These are phyloP conservation scores for Lojkania enalia DNA, from an alignment of 2,329 filamentous ascomycete species.

Conservation along the genomic window DNA sequence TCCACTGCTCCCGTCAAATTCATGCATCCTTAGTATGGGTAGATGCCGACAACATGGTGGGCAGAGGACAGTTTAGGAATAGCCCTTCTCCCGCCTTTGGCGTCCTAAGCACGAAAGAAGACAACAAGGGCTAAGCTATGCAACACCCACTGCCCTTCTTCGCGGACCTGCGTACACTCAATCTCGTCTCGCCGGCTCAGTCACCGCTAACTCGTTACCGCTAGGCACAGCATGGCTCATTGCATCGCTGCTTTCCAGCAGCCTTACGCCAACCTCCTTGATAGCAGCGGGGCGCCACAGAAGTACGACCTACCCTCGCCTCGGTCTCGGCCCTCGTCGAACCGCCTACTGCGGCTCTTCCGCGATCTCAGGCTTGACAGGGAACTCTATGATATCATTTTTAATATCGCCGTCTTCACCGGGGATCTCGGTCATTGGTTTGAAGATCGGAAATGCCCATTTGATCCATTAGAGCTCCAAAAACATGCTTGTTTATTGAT, in stretches of 20 bases:
- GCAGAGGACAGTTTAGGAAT: not conserved
- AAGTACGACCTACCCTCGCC: conserved; percentile 25
- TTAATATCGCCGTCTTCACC: conserved; percentile 22
- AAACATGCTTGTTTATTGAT: conserved; percentile 33
- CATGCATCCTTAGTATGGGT: not conserved
- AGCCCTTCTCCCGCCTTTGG: conserved; percentile 1
- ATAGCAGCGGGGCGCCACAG: conserved; percentile 22
- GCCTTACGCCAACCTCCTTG: conserved; percentile 31
- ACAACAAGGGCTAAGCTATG: not conserved
- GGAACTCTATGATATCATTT: conserved; percentile 24
- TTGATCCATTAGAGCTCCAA: conserved; percentile 36
- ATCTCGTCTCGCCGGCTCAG: not conserved
- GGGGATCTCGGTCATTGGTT: conserved; percentile 29
- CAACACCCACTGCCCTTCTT: not conserved
- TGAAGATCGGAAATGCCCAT: conserved; percentile 12
- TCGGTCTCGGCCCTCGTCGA: conserved; percentile 15
- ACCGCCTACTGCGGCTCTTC: conserved; percentile 22
- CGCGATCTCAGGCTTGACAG: conserved; percentile 22
- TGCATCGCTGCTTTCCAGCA: conserved; percentile 33
- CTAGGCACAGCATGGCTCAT: conserved; percentile 40
- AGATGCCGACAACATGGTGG: not conserved
- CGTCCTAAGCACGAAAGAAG: not conserved
- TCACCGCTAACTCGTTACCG: conserved; percentile 12
- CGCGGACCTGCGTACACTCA: conserved; percentile 4
- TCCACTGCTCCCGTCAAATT: not conserved